Percentiles rank a stretch among this genome's conserved stretches.
phyloP scores from a whole-genome alignment of 148 eudicot species.

The Gaultheria prostrata region DNA sequence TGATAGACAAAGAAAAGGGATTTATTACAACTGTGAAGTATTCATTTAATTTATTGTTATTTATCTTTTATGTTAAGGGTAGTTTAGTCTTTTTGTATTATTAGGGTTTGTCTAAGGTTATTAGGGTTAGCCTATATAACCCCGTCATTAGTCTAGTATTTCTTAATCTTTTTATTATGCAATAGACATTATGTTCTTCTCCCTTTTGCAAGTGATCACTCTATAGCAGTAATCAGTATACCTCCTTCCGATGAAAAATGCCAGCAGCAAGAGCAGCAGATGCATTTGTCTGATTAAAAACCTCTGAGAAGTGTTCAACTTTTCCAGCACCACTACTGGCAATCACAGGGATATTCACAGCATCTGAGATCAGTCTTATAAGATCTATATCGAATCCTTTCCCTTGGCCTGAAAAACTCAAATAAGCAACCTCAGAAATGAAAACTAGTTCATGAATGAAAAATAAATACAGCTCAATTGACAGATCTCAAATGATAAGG shows the following conservation, averaged over 20 bases:
- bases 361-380: slow-evolving; percentile 73
- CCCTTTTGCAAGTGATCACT: neutral
- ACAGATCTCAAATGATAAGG: neutral
- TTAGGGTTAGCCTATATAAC: too few relatives aligned
- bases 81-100: too few relatives aligned
- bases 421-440: slow-evolving; percentile 10
- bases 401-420: slow-evolving; percentile 72
- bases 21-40: too few relatives aligned
- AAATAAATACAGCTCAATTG: neutral
- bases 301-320: slow-evolving; percentile 83
- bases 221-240: slow-evolving; percentile 14
- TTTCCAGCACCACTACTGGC: slow-evolving; percentile 98
- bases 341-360: slow-evolving; percentile 87
- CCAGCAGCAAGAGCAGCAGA: slow-evolving; percentile 99
- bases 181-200: too few relatives aligned
- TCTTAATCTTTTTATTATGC: too few relatives aligned
- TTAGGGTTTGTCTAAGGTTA: too few relatives aligned
- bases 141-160: too few relatives aligned
- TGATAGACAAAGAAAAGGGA: neutral
- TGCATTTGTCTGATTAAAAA: slow-evolving; percentile 82
- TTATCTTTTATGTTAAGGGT: too few relatives aligned
- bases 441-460: slow-evolving; percentile 2
- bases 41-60: too few relatives aligned
- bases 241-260: slow-evolving; percentile 93
- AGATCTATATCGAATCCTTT: slow-evolving; percentile 90